Base-by-base conservation (phyloP, 2,329 filamentous ascomycete species). In the Sordariomycetes sp. region DNA sequence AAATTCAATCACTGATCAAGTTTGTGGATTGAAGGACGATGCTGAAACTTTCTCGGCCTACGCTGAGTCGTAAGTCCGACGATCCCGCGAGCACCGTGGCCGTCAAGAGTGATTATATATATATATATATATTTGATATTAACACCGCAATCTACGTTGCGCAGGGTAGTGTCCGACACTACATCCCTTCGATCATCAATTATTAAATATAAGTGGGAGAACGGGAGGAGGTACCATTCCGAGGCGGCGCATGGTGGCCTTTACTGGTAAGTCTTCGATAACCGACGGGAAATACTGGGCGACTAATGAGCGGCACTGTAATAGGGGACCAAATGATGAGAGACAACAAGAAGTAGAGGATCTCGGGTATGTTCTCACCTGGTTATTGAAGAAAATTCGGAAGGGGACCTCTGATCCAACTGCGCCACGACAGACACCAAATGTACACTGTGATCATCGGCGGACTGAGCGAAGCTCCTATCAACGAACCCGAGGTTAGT, bases 401-500 rank as follows among this genome's bases (percentile, higher is more conserved):
- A 51, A 34, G 15, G 17, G 51, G 36, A n/a, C n/a, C n/a, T n/a
- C n/a, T n/a, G n/a, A n/a, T n/a, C n/a, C n/a, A n/a, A 20, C 39
- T n/a, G 50, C 24, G 28, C 54, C 6, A 22, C 24, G 48, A 4
- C 15, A 66, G 64, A 59, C 78, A 82, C 65, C 73, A 79, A 61
- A 73, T 82, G 62, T 74, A 76, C 64, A 75, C 73, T 52, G 59
- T 77, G 45, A 62, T 76, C 36, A 70, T 76, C 39, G 67, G 71
- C 42, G 66, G 66, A 42, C 65, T 81, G 42, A 75, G 73, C 65
- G 68, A 73, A 52, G 72, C 75, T 8, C 76, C 77, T 15, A 63
- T 80, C 10, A 35, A 42, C 3, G 45, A 56, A 17, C 42, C 45
- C 25, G 10, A 56, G 54, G 54, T 32, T 20, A 22, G 25, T 22